Evolutionary conservation across 2,329 filamentous ascomycete genomes (phyloP), one percentile per base, ranked within the genome.

Genomic region (Fusarium foetens): DNA sequence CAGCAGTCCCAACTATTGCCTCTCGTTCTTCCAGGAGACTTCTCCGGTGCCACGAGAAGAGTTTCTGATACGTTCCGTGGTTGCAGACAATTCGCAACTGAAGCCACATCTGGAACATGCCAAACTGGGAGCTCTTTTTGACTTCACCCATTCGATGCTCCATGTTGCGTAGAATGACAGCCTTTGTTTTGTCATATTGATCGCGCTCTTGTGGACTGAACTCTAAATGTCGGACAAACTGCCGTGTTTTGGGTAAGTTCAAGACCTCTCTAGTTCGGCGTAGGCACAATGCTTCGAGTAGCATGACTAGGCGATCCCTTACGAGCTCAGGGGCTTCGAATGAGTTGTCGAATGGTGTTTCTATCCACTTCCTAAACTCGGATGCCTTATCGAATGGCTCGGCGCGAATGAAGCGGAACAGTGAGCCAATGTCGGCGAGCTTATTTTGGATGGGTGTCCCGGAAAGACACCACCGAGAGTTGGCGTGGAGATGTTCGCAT

Each of bases 361-460:
- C 67, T 36, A 38, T 64, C n/a, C 64, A 62, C 17, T 65, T 73
- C 4, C 60, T 51, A 2, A 62, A 73, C 0, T 72, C 53, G 0
- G 63, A 55, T 2, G 25, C 55, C 0, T 58, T 54, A 8, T 33
- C 45, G n/a, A 70, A 42, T 23, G 62, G 35, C 17, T 58, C 27
- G 5, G 49, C 35, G 2, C 58, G 57, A 0, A 77, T 64, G 16
- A 77, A 77, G 2, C 42, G 46, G 23, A 68, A 61, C 0, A 77
- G 52, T 0, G 75, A 72, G 8, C 63, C 68, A 3, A 89, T 80
- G 23, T 89, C 87, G 6, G 85, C 83, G 0, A 89, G 78, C 3
- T 79, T 80, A 69, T 89, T 89, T 65, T 89, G 87, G 12, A 89
- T 84, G 0, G 87, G 87, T 0, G 87, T 88, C 0, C 86, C 86